These are phyloP conservation scores for Capronia coronata DNA, from an alignment of 2,329 filamentous ascomycete species.

Conservation along the genomic window DNA sequence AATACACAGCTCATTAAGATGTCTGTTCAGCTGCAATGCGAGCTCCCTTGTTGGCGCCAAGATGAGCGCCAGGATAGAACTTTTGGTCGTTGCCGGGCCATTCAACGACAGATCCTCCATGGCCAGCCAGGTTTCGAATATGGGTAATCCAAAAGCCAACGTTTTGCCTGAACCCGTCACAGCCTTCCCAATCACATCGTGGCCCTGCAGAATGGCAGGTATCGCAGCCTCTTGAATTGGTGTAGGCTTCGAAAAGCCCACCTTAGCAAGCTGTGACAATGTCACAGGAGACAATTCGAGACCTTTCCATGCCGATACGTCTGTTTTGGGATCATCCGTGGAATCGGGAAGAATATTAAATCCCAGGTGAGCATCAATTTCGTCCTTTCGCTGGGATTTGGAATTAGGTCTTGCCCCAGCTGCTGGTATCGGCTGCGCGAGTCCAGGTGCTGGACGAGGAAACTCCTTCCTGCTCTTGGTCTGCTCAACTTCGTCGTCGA, in stretches of 20 bases:
- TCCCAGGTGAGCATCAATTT: conserved; percentile 13
- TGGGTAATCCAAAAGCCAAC: conserved; percentile 86
- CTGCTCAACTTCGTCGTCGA: conserved; percentile 44
- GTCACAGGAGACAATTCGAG: conserved; percentile 67
- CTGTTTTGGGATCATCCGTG: conserved; percentile 52
- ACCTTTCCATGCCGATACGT: conserved; percentile 68
- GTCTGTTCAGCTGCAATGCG: conserved; percentile 81
- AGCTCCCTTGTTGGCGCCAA: conserved; percentile 88
- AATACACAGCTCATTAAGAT: conserved; percentile 68
- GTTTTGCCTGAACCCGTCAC: conserved; percentile 96
- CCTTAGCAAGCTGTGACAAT: conserved; percentile 65
- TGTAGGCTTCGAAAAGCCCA: conserved; percentile 76
- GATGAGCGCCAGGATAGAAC: conserved; percentile 63
- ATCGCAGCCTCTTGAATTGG: conserved; percentile 74
- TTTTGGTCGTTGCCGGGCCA: conserved; percentile 25
- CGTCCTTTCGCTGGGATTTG: conserved; percentile 6
- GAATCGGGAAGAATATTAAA: conserved; percentile 32
- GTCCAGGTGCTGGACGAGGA: not conserved
- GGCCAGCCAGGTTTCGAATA: conserved; percentile 71
- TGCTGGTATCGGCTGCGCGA: not conserved
- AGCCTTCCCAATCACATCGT: conserved; percentile 92
- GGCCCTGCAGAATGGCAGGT: conserved; percentile 71
- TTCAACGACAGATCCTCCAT: conserved; percentile 1
- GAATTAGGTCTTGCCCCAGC: conserved; percentile 24
- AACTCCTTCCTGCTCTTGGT: not conserved